Conservation (phyloP, 2,329 filamentous ascomycete genomes). For the Fusarium sp. region DNA sequence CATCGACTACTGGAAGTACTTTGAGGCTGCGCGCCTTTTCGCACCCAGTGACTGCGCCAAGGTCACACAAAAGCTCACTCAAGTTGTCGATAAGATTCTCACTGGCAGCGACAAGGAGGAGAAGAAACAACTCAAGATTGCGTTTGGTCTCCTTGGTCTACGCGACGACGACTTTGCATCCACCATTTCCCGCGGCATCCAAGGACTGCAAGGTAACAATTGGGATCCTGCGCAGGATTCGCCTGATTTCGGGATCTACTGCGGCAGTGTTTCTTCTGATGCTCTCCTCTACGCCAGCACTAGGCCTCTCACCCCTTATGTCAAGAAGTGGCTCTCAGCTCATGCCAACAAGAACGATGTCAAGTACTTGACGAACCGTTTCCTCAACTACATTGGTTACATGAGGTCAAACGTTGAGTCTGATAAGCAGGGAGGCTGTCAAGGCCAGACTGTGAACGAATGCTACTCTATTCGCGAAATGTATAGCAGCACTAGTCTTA, state of each 20-base stretch:
- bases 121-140: slow-evolving; percentile 56
- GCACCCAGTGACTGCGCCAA: slow-evolving; percentile 69
- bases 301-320: slow-evolving; percentile 46
- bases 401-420: slow-evolving; percentile 47
- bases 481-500: slow-evolving; percentile 33
- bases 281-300: slow-evolving; percentile 54
- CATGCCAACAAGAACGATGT: slow-evolving; percentile 53
- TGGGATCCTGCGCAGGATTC: slow-evolving; percentile 61
- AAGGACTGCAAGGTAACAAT: slow-evolving; percentile 57
- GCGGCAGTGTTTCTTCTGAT: slow-evolving; percentile 55
- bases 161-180: slow-evolving; percentile 60
- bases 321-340: slow-evolving; percentile 51
- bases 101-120: slow-evolving; percentile 51
- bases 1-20: slow-evolving; percentile 77
- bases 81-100: slow-evolving; percentile 62
- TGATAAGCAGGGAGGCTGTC: slow-evolving; percentile 35
- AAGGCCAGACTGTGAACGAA: slow-evolving; percentile 36
- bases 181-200: slow-evolving; percentile 52
- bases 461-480: slow-evolving; percentile 45
- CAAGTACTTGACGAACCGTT: slow-evolving; percentile 50
- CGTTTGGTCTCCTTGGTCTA: slow-evolving; percentile 58
- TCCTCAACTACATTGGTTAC: slow-evolving; percentile 64
- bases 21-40: slow-evolving; percentile 59
- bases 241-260: slow-evolving; percentile 57
- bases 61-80: slow-evolving; percentile 66